These are phyloP conservation scores for Pleurotus salmoneostramineus DNA, from an alignment of 768 basidiomycete species.

Conservation along the genomic window DNA sequence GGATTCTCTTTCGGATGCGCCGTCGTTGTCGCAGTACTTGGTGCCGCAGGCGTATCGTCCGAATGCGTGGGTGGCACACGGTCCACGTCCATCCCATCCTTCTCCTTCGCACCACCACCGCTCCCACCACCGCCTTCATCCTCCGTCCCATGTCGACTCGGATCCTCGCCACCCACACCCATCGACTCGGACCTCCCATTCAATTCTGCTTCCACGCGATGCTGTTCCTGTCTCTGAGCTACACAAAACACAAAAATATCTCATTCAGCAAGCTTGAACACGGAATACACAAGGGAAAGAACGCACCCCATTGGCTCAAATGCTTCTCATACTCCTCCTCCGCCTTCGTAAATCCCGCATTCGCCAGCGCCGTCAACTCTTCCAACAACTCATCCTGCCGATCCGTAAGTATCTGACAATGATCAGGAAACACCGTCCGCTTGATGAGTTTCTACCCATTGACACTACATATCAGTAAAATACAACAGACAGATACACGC, in stretches of 20 bases:
- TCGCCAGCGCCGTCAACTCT: constrained; percentile 57
- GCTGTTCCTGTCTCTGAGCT: constrained; percentile 60
- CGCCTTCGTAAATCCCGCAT: constrained; percentile 64
- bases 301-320: constrained; percentile 64
- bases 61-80: neutral
- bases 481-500: neutral
- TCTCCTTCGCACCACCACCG: neutral
- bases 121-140: constrained; percentile 16
- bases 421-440: constrained; percentile 77
- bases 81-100: constrained; percentile 32
- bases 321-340: constrained; percentile 76
- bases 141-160: constrained; percentile 42
- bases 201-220: constrained; percentile 27
- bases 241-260: neutral
- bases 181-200: constrained; percentile 25
- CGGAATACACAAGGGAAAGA: constrained; percentile 2
- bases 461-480: neutral
- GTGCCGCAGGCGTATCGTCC: constrained; percentile 12
- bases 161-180: constrained; percentile 9
- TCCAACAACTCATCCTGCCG: constrained; percentile 66
- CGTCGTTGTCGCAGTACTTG: constrained; percentile 16
- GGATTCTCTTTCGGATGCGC: constrained; percentile 39
- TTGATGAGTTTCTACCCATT: constrained; percentile 84
- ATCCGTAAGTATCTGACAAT: constrained; percentile 59
- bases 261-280: neutral